Percentiles rank a stretch among this genome's conserved stretches.
Conservation (phyloP, 2,329 filamentous ascomycete genomes). For the Talaromyces sp. region DNA sequence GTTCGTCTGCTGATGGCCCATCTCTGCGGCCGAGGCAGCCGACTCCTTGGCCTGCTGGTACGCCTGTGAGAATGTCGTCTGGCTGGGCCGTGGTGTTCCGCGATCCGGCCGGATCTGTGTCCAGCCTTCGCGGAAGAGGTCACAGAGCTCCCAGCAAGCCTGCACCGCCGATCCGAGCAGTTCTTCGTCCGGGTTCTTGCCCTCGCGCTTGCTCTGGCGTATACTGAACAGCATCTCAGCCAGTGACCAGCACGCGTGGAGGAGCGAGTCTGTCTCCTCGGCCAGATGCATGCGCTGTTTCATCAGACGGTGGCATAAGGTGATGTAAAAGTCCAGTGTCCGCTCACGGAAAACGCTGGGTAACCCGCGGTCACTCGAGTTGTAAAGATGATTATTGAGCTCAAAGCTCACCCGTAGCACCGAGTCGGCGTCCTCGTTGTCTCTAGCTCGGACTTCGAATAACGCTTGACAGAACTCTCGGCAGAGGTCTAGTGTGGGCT, state of each 20-base stretch:
- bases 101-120: slow-evolving; percentile 80
- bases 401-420: slow-evolving; percentile 90
- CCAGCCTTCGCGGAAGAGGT: slow-evolving; percentile 90
- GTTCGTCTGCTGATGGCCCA: slow-evolving; percentile 24
- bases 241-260: slow-evolving; percentile 82
- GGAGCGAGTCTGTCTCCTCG: slow-evolving; percentile 76
- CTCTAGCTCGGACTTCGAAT: slow-evolving; percentile 76
- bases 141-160: slow-evolving; percentile 90
- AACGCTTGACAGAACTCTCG: slow-evolving; percentile 87
- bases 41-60: slow-evolving; percentile 47
- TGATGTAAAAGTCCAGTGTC: slow-evolving; percentile 91
- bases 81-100: slow-evolving; percentile 75
- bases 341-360: slow-evolving; percentile 84
- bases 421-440: slow-evolving; percentile 76
- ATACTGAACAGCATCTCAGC: slow-evolving; percentile 92
- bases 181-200: slow-evolving; percentile 71
- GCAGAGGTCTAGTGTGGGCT: slow-evolving; percentile 76
- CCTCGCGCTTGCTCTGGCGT: slow-evolving; percentile 73
- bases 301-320: slow-evolving; percentile 91
- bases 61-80: slow-evolving; percentile 65
- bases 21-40: slow-evolving; percentile 23
- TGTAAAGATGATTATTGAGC: slow-evolving; percentile 91
- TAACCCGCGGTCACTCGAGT: slow-evolving; percentile 77
- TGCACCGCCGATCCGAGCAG: slow-evolving; percentile 82
- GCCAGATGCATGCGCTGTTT: slow-evolving; percentile 76